Percentiles rank a stretch among this genome's conserved stretches.
phyloP scores from a whole-genome alignment of 2,329 filamentous ascomycete species.

The Clathrospora elynae region DNA sequence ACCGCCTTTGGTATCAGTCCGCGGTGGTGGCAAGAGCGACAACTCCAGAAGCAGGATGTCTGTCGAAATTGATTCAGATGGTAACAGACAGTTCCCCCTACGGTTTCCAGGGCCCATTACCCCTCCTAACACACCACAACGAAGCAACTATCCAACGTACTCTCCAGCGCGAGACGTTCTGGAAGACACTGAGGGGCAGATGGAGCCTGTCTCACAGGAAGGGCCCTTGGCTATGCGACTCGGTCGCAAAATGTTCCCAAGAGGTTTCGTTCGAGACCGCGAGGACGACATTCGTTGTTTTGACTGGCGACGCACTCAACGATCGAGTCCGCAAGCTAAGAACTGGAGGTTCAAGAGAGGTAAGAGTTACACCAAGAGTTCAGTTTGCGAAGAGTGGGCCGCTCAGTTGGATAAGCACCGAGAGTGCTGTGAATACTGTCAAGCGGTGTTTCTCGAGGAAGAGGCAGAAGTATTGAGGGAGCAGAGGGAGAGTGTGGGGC shows the following conservation, averaged over 20 bases:
- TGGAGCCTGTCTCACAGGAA: too few relatives aligned
- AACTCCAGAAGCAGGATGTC: not conserved
- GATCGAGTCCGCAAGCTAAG: not conserved
- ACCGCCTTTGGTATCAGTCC: not conserved
- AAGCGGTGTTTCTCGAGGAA: not conserved
- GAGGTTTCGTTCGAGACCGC: not conserved
- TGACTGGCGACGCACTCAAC: constrained; percentile 2
- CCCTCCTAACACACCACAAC: not conserved
- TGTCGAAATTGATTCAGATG: not conserved
- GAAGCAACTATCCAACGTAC: not conserved
- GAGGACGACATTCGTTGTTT: constrained; percentile 2
- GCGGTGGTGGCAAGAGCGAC: not conserved
- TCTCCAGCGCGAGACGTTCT: too few relatives aligned
- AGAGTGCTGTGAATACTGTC: constrained; percentile 5
- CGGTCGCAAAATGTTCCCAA: not conserved
- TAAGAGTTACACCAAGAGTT: constrained; percentile 1
- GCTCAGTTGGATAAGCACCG: constrained; percentile 4
- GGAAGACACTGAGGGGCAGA: too few relatives aligned
- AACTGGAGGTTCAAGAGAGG: not conserved
- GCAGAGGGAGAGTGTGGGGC: not conserved
- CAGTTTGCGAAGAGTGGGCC: constrained; percentile 2
- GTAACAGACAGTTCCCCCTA: not conserved
- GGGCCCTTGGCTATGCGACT: not conserved
- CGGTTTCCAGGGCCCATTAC: not conserved
- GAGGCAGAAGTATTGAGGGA: not conserved